A percentile compares a stretch with the other conserved stretches of the same genome.
phyloP scores from a whole-genome alignment of 1,284 basidiomycete genomes.

The Leccinum subrobustum region DNA sequence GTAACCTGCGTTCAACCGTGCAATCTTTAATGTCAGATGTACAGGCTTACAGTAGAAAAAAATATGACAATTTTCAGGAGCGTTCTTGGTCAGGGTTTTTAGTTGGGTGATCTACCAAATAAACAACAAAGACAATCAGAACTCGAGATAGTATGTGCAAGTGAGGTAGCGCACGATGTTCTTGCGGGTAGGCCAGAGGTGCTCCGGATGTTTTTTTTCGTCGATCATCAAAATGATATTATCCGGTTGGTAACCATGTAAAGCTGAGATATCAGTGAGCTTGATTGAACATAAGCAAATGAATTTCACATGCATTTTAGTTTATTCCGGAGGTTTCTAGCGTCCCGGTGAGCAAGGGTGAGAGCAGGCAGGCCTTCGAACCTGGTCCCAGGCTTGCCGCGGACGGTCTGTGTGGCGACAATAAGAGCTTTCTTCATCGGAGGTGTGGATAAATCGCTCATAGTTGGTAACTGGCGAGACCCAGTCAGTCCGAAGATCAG shows the following conservation, averaged over 20 bases:
- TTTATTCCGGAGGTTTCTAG: constrained; percentile 6
- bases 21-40: background rate
- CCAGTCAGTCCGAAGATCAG: background rate
- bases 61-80: constrained; percentile 34
- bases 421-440: constrained; percentile 25
- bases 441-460: background rate
- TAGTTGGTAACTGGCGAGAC: background rate
- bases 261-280: constrained; percentile 8
- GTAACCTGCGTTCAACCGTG: background rate
- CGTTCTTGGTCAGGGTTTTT: constrained; percentile 23
- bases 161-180: constrained; percentile 29
- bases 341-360: constrained; percentile 24
- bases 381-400: background rate
- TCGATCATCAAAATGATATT: constrained; percentile 37
- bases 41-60: constrained; percentile 39
- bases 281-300: background rate
- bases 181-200: constrained; percentile 27
- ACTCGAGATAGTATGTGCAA: background rate
- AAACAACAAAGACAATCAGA: background rate
- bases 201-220: background rate
- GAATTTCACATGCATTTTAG: constrained; percentile 15
- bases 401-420: constrained; percentile 19
- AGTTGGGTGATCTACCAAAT: constrained; percentile 26
- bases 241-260: constrained; percentile 25
- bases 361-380: constrained; percentile 13